Conservation (phyloP, 306 rosid species). For the Casuarina glauca region DNA sequence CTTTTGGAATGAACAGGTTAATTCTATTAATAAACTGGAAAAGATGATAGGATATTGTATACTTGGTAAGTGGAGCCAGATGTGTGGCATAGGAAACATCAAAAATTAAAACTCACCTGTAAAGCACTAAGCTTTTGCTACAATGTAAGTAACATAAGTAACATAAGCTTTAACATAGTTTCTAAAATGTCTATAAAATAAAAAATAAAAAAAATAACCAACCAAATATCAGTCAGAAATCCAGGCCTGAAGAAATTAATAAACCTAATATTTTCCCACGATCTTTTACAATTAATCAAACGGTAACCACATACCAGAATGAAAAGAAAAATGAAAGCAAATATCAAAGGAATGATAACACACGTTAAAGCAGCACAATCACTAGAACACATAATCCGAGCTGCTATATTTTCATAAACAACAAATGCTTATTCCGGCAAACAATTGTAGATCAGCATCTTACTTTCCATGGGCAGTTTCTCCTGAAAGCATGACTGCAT, state of each 20-base stretch:
- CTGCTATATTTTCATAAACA: not conserved
- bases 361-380: not conserved
- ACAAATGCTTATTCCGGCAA: not conserved
- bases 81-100: not conserved
- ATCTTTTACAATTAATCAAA: not conserved
- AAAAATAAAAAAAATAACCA: not conserved
- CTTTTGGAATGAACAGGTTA: not conserved
- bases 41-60: not conserved
- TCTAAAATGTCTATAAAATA: too few relatives aligned
- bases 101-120: not conserved
- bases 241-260: not conserved
- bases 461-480: slow-evolving; percentile 99
- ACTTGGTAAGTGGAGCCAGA: not conserved
- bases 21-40: not conserved
- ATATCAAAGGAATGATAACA: not conserved
- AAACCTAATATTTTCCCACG: not conserved
- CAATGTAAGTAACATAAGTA: too few relatives aligned
- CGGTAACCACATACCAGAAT: not conserved
- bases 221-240: not conserved
- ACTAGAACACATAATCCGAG: not conserved
- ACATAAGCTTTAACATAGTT: too few relatives aligned
- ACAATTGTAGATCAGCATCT: slow-evolving; percentile 35
- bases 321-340: not conserved
- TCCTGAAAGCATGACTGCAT: slow-evolving; percentile 99
- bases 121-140: not conserved